These are phyloP conservation scores for Xylariaceae sp. DNA, from an alignment of 2,329 filamentous ascomycete species.

Conservation along the genomic window DNA sequence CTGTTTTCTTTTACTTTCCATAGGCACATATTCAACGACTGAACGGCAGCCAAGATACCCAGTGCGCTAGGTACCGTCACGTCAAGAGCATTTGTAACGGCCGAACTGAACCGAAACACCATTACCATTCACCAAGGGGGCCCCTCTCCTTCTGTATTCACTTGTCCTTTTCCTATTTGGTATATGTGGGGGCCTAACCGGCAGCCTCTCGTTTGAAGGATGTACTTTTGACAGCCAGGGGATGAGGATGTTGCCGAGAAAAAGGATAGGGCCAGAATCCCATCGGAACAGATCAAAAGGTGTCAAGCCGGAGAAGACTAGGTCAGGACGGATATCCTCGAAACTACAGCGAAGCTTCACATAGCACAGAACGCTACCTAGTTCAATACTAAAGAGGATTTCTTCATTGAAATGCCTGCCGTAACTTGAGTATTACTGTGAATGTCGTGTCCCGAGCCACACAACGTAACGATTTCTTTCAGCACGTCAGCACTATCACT, in stretches of 20 bases:
- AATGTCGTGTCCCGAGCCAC: too few species aligned
- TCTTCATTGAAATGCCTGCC: neutral
- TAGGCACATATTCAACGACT: slow-evolving; percentile 18
- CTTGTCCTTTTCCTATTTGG: slow-evolving; percentile 3
- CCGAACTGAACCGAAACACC: slow-evolving; percentile 26
- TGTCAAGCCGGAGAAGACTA: too few species aligned
- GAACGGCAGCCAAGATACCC: slow-evolving; percentile 41
- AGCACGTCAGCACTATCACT: too few species aligned
- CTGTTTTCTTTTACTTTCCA: slow-evolving; percentile 1
- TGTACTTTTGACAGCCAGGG: too few species aligned
- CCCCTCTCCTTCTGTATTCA: slow-evolving; percentile 19
- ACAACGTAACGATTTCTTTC: too few species aligned
- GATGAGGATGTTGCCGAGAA: neutral
- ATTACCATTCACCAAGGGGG: slow-evolving; percentile 25
- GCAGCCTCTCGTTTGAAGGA: slow-evolving; percentile 2
- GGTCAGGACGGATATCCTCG: too few species aligned
- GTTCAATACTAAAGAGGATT: slow-evolving; percentile 12
- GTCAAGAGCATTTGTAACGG: slow-evolving; percentile 29
- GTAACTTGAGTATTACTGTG: neutral
- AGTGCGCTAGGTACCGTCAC: slow-evolving; percentile 39
- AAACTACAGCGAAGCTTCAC: too few species aligned
- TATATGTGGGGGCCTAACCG: slow-evolving; percentile 3
- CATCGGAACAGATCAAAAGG: too few species aligned
- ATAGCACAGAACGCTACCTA: too few species aligned
- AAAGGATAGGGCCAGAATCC: slow-evolving; percentile 7